Conservation (phyloP, 345 rosid species). For the Carallia pectinifolia region DNA sequence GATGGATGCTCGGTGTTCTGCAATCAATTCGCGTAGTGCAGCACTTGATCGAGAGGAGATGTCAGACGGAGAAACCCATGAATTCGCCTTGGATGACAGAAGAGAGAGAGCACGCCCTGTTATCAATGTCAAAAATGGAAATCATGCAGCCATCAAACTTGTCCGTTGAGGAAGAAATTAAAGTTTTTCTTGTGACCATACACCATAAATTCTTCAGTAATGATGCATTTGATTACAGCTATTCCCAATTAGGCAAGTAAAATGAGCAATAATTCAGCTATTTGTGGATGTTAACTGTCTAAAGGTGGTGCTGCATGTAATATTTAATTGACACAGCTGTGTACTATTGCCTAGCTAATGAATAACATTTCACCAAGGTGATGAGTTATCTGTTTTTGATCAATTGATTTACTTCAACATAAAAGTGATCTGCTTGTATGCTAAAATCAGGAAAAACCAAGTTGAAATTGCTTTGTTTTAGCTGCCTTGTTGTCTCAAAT, state of each 20-base stretch:
- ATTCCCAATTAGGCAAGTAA: background rate
- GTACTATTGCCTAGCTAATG: too few relatives aligned
- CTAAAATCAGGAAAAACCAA: too few relatives aligned
- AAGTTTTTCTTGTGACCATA: background rate
- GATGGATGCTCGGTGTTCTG: slow-evolving; percentile 44
- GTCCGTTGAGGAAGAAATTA: slow-evolving; percentile 14
- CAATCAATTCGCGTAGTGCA: slow-evolving; percentile 48
- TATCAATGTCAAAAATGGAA: slow-evolving; percentile 19
- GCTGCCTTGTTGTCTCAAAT: too few relatives aligned
- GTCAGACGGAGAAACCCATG: slow-evolving; percentile 43
- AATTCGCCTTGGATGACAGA: slow-evolving; percentile 50
- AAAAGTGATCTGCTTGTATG: too few relatives aligned
- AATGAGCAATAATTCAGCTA: too few relatives aligned
- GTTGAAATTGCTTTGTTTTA: too few relatives aligned
- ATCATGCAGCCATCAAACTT: slow-evolving; percentile 24
- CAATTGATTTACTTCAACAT: too few relatives aligned
- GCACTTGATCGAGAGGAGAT: slow-evolving; percentile 51
- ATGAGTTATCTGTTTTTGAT: too few relatives aligned
- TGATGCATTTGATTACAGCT: background rate
- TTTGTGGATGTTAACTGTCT: too few relatives aligned
- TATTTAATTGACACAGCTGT: too few relatives aligned
- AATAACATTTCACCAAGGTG: too few relatives aligned
- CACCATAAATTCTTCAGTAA: background rate
- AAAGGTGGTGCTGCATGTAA: too few relatives aligned
- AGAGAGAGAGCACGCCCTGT: slow-evolving; percentile 65